Base-by-base conservation (phyloP, 805 yeast genomes). In the Vanderwaltozyma yarrowii region DNA sequence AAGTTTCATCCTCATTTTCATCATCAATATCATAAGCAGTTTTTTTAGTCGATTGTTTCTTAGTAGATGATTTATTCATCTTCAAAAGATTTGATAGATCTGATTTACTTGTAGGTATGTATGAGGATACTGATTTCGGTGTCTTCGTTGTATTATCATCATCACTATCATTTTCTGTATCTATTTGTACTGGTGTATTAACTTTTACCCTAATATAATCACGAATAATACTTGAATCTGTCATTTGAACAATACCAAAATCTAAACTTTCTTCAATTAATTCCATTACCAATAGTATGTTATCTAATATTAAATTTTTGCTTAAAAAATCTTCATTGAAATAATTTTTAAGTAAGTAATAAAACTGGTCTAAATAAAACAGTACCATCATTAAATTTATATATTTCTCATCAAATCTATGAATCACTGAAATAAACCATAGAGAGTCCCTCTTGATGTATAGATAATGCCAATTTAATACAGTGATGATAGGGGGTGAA, bases 221-320 rank as follows among this genome's bases (percentile, higher is more conserved):
- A 50, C 76, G 76, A 38, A 87, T 66, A 11, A 87, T 72, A 45
- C 79, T 80, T 36, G 76, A 73, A 51, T 87, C 95, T 0, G 95
- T 82, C 37, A 81, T 66, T 60, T 87, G 96, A 1, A 86, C 77
- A n/a, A 81, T 62, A 8, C 96, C 96, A 58, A 73, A 81, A 58
- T 87, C 96, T 75, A 84, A 72, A 69, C 86, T 81, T 53, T 86
- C 96, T 54, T 86, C 96, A 32, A 86, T 60, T n/a, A 86, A 62
- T 55, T 87, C 96, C 58, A 80, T 80, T 7, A 86, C 72, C 35
- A 86, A 65, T 25, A 78, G 76, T 45, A 74, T 72, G 58, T 86
- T 86, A 57, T 86, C 95, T 17, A 73, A 62, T 2, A 85, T 71
- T 14, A 74, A 50, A 38, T 80, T 87, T 38, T 70, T 70, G 48